Conservation (phyloP, 2,329 filamentous ascomycete species). For the Neopestalotiopsis sp. region DNA sequence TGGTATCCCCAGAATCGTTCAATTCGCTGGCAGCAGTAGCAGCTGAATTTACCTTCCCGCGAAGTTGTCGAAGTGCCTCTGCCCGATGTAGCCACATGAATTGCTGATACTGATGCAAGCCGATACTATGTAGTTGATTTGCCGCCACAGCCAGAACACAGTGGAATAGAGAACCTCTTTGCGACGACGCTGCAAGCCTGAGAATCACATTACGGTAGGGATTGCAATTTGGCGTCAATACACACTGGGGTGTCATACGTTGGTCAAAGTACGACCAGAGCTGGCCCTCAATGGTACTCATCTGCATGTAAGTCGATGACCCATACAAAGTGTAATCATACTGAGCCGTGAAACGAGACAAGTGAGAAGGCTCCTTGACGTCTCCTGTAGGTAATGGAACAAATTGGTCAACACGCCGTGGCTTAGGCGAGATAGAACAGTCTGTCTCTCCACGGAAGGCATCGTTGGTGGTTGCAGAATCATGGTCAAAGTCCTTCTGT, state of each 20-base stretch:
- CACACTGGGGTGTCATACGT: neutral
- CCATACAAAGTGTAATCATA: too few relatives aligned
- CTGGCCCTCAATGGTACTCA: neutral
- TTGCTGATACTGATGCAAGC: neutral
- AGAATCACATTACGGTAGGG: neutral
- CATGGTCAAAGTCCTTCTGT: neutral
- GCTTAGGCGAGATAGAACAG: neutral
- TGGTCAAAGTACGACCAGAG: slow-evolving; percentile 2
- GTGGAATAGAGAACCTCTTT: neutral
- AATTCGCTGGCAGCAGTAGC: neutral
- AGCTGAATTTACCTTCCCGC: neutral
- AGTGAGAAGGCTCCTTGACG: neutral
- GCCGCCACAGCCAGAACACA: neutral
- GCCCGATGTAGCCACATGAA: neutral
- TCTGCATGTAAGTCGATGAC: too few relatives aligned
- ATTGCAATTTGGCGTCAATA: neutral
- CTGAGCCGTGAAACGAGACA: neutral
- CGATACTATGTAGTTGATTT: neutral
- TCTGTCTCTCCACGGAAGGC: too few relatives aligned
- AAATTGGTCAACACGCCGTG: neutral
- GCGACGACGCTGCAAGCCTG: neutral
- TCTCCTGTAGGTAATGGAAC: neutral
- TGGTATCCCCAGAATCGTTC: neutral
- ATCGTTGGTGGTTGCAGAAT: too few relatives aligned
- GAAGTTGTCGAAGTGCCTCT: neutral